These are phyloP conservation scores for Fusarium torulosum DNA, from an alignment of 2,329 filamentous ascomycete genomes.

Conservation along the genomic window DNA sequence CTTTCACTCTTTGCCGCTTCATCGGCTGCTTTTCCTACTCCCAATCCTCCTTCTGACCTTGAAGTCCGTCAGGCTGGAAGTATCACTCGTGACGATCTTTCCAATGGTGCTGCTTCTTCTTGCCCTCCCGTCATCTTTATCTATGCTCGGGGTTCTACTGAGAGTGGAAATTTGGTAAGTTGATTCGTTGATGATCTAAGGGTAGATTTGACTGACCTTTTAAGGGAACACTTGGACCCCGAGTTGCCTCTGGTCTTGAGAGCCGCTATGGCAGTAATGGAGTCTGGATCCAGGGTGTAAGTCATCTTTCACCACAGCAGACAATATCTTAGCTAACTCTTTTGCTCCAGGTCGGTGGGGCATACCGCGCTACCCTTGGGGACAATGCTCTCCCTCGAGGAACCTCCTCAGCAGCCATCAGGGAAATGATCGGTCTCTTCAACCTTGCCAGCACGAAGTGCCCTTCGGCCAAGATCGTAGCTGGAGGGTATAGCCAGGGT, in stretches of 20 bases:
- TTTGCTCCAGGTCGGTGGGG: slow-evolving; percentile 38
- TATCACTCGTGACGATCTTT: slow-evolving; percentile 48
- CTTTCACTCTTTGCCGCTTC: slow-evolving; percentile 28
- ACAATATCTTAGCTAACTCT: fast-evolving
- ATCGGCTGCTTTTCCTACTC: slow-evolving; percentile 19
- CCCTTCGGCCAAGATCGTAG: slow-evolving; percentile 57
- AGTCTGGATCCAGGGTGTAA: slow-evolving; percentile 61
- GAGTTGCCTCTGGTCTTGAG: slow-evolving; percentile 48
- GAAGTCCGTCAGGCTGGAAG: slow-evolving; percentile 35
- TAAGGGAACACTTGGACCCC: slow-evolving; percentile 51
- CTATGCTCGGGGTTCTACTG: slow-evolving; percentile 55
- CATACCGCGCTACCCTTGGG: slow-evolving; percentile 54
- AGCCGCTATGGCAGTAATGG: slow-evolving; percentile 37
- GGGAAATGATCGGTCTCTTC: slow-evolving; percentile 58
- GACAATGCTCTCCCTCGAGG: slow-evolving; percentile 55
- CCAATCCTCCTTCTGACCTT: not conserved
- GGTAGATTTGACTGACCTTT: fast-evolving
- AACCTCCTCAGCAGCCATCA: slow-evolving; percentile 54
- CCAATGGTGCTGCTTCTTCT: slow-evolving; percentile 43
- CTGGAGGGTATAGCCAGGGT: slow-evolving; percentile 58
- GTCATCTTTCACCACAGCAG: fast-evolving
- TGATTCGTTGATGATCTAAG: fast-evolving
- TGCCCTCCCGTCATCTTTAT: slow-evolving; percentile 56
- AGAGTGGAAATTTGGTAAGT: slow-evolving; percentile 55
- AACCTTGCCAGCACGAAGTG: slow-evolving; percentile 58